These are phyloP conservation scores for Linaria vulgaris DNA, from an alignment of 257 asterid species.

Conservation along the genomic window DNA sequence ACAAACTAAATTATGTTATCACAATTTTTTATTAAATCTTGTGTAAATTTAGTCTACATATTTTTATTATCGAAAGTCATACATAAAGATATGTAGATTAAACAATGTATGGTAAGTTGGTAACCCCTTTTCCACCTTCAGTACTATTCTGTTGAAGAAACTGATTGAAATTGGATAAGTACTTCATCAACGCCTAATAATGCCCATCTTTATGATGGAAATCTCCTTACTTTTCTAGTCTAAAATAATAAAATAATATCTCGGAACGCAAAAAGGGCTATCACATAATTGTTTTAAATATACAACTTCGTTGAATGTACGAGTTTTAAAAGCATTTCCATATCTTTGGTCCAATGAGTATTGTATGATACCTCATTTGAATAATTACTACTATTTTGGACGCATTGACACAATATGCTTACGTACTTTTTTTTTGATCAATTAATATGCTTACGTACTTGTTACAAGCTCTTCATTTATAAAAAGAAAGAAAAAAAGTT, in stretches of 20 bases:
- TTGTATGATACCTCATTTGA: conserved; percentile 34
- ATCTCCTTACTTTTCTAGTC: conserved; percentile 22
- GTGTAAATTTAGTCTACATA: no score
- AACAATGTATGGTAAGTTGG: no score
- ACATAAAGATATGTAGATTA: no score
- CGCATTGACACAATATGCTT: conserved; percentile 36
- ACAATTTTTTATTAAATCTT: no score
- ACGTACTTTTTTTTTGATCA: conserved; percentile 43
- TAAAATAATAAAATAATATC: no score
- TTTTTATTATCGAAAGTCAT: no score
- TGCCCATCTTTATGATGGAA: no score
- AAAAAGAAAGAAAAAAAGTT: background rate
- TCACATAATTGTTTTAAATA: conserved; percentile 11
- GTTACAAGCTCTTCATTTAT: conserved; percentile 24
- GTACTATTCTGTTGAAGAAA: background rate
- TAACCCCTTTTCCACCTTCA: no score
- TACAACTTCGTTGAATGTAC: conserved; percentile 11
- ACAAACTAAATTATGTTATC: no score
- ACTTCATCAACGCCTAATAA: conserved; percentile 23
- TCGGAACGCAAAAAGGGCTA: no score
- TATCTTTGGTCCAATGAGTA: conserved; percentile 35
- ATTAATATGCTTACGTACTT: conserved; percentile 46
- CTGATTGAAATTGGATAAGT: conserved; percentile 27
- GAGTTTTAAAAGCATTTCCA: conserved; percentile 26
- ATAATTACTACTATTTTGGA: conserved; percentile 37